Evolutionary conservation across 2,329 filamentous ascomycete genomes (phyloP).

Genomic region (Microdochium bolleyi): DNA sequence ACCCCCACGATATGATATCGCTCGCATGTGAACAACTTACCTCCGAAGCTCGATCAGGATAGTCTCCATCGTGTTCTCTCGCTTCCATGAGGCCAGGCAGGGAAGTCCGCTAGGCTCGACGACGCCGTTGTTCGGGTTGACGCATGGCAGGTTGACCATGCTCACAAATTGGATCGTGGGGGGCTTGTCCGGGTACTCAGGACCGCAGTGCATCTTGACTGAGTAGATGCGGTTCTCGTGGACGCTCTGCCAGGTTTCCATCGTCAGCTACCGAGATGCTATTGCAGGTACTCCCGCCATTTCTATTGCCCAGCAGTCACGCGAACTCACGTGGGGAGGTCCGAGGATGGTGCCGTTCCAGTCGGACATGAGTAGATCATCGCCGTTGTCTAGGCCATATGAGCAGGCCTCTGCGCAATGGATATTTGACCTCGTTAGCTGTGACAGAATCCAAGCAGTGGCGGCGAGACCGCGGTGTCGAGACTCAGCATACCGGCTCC

Average conservation of each 20-base stretch:
- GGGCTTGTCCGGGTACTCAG: slow-evolving; percentile 80
- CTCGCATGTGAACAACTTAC: slow-evolving; percentile 15
- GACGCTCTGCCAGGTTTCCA: slow-evolving; percentile 54
- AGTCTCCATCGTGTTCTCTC: slow-evolving; percentile 92
- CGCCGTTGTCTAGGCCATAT: slow-evolving; percentile 87
- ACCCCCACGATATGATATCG: not conserved
- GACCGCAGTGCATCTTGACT: slow-evolving; percentile 90
- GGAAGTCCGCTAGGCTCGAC: slow-evolving; percentile 80
- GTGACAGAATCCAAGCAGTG: slow-evolving; percentile 4
- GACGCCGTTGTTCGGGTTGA: slow-evolving; percentile 70
- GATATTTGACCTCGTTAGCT: not conserved
- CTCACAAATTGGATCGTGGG: slow-evolving; percentile 89
- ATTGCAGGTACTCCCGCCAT: slow-evolving; percentile 1
- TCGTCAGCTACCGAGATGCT: not conserved
- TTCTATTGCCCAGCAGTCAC: not conserved
- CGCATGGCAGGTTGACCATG: slow-evolving; percentile 93
- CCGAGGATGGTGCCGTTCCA: slow-evolving; percentile 98
- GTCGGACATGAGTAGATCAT: slow-evolving; percentile 94
- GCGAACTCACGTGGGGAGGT: slow-evolving; percentile 74
- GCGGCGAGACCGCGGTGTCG: not conserved
- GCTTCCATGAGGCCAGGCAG: slow-evolving; percentile 83
- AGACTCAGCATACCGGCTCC: slow-evolving; percentile 61
- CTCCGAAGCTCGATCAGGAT: slow-evolving; percentile 79
- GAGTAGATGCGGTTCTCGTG: slow-evolving; percentile 99
- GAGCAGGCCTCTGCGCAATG: slow-evolving; percentile 77